Evolutionary conservation across 495 filamentous ascomycete genomes (phyloP).

Genomic region (Lindgomyces ingoldianus): DNA sequence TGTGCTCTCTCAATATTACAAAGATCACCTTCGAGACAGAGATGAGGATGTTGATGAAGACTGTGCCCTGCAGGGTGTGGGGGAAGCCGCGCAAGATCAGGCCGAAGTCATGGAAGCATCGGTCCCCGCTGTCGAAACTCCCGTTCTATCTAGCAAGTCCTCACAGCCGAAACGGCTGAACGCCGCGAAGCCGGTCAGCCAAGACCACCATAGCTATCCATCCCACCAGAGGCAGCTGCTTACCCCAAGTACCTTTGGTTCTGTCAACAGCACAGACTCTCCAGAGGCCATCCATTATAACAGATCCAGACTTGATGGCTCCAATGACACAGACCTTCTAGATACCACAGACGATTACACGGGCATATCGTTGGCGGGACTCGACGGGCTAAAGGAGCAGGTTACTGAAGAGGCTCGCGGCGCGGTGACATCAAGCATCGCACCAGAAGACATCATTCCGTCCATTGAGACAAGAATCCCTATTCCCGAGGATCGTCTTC

Average conservation of each 20-base stretch:
- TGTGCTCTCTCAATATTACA: slow-evolving; percentile 6
- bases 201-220: background rate
- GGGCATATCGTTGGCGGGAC: no score
- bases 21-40: background rate
- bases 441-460: background rate
- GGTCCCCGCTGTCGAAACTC: no score
- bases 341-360: background rate
- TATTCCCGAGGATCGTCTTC: background rate
- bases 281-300: background rate
- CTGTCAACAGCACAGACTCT: background rate
- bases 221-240: background rate
- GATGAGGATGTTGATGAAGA: background rate
- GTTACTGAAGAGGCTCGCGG: background rate
- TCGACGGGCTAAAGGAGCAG: no score
- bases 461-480: slow-evolving; percentile 2
- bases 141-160: no score
- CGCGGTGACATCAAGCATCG: background rate
- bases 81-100: background rate
- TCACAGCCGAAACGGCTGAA: no score
- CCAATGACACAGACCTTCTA: background rate
- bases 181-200: background rate
- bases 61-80: background rate
- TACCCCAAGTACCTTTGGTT: slow-evolving; percentile 8
- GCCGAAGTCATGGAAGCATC: background rate
- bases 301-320: no score